Evolutionary conservation across 2,329 filamentous ascomycete species (phyloP), one percentile per base, ranked within the genome.

Genomic region (Moelleriella libera): DNA sequence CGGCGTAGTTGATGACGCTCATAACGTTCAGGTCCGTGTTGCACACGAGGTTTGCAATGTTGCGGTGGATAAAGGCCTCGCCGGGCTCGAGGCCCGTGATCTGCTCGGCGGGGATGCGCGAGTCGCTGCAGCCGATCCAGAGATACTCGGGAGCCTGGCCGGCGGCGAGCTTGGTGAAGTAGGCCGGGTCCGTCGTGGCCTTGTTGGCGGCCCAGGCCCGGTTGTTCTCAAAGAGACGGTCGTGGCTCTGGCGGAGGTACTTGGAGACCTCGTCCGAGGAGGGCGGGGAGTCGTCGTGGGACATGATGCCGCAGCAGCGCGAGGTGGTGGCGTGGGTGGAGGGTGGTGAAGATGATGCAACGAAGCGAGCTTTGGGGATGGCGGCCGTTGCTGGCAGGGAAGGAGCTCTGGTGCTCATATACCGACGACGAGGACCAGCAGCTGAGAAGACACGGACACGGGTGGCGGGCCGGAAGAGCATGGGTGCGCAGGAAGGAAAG

Each of bases 41-140:
- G 67, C 80, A 80, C 49, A 94, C 75, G 54, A 94, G 75, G 71
- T 95, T 95, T 68, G 88, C 88, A 64, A 95, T 94, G 61, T 96
- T 95, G 66, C 89, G 85, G 73, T 94, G 88, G 55, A 94, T 83
- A 65, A 95, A 96, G 58, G 90, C 83, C 66, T 95, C 87, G 55
- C 88, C 88, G n/a, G 88, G 86, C 60, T 84, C 74, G 48, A 90
- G 76, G 54, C 85, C 83, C 44, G 88, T 80, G 63, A 96, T 81
- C 60, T 85, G 85, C 59, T 89, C 90, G 57, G 90, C 88, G n/a
- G 89, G 89, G 61, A 90, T 86, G 54, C 89, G 85, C 41, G 82
- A 88, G 71, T 95, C 88, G 65, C 83, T 83, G 74, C 88, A 96
- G 45, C 89, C 88, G 60, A 95, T 86, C 86, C 88, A 95, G 47